Evolutionary conservation across 2,329 filamentous ascomycete species (phyloP), one percentile per base, ranked within the genome.

Genomic region (Davidsoniella neocaledoniae): DNA sequence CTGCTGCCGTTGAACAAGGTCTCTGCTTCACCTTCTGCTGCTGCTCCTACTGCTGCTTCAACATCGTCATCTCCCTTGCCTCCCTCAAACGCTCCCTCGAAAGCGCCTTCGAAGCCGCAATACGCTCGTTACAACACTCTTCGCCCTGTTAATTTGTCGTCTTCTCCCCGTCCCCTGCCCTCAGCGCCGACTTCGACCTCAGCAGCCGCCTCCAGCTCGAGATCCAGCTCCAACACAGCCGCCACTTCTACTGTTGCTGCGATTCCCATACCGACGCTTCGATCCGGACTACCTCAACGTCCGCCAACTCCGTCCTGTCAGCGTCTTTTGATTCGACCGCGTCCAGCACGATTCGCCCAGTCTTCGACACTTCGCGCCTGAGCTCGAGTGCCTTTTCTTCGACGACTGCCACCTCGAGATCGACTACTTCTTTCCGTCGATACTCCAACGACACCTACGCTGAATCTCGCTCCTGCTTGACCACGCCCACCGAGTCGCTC

Each of bases 1-100:
- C 61, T 77, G 26, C 42, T 52, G 36, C 61, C 70, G 23, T 58
- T 64, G 25, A 63, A 61, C 41, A 54, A 57, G 50, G 37, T 51
- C 43, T 51, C 58, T 53, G 41, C 52, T 49, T 60, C 16, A 19
- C 25, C 57, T 33, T 56, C 42, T 43, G 26, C 48, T 43, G 26
- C 48, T n/a, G 26, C 49, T 33, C 42, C 47, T 21, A 23, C 49
- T 44, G 36, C 40, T 39, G 26, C 53, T 45, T 44, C 53, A 21
- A 48, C 56, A 37, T 49, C 53, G 48, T 51, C 51, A 49, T 41
- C 43, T 26, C 51, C 54, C 50, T 46, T 50, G 33, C 52, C 54
- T 46, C 47, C 56, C 45, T 55, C 55, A 43, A 52, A 54, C 36
- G 46, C 52, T 39, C 45, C 38, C 44, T 42, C 52, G 40, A 43